Percentiles rank a stretch among this genome's conserved stretches.
phyloP scores from a whole-genome alignment of 768 basidiomycete genomes.

The Mycena metata region DNA sequence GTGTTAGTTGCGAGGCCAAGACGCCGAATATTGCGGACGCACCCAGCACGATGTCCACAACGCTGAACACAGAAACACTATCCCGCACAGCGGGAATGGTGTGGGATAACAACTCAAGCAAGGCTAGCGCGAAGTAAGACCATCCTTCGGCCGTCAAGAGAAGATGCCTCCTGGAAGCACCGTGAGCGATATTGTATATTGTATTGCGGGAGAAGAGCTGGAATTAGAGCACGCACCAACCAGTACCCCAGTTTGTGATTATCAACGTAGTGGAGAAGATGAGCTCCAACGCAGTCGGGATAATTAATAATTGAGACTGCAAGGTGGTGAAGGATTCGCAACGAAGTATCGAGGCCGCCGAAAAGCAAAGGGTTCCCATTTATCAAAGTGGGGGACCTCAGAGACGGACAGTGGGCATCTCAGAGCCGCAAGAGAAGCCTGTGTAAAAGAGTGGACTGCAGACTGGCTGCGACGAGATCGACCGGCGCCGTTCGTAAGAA shows the following conservation, averaged over 20 bases:
- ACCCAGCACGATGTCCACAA: slow-evolving; percentile 75
- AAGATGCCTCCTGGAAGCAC: slow-evolving; percentile 61
- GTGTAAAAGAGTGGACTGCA: slow-evolving; percentile 63
- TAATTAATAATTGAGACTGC: slow-evolving; percentile 65
- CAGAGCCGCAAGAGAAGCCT: slow-evolving; percentile 45
- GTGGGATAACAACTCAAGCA: slow-evolving; percentile 74
- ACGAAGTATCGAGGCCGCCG: slow-evolving; percentile 77
- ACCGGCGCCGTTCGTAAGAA: slow-evolving; percentile 42
- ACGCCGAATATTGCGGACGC: slow-evolving; percentile 40
- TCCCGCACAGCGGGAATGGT: slow-evolving; percentile 64
- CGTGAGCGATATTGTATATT: too few species aligned
- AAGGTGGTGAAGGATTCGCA: slow-evolving; percentile 66
- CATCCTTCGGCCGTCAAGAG: slow-evolving; percentile 75
- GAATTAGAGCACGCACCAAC: slow-evolving; percentile 56
- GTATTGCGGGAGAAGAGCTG: too few species aligned
- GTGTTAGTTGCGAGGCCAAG: not conserved
- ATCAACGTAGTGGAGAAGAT: slow-evolving; percentile 69
- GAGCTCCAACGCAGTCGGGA: slow-evolving; percentile 75
- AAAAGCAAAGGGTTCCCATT: slow-evolving; percentile 76
- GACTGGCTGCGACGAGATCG: slow-evolving; percentile 55
- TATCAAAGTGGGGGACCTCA: slow-evolving; percentile 35
- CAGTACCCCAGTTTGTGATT: slow-evolving; percentile 60
- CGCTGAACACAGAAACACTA: slow-evolving; percentile 61
- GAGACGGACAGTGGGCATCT: slow-evolving; percentile 50
- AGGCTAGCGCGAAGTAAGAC: slow-evolving; percentile 68